Evolutionary conservation across 2,329 filamentous ascomycete genomes (phyloP).

Genomic region (Alternaria rosae): DNA sequence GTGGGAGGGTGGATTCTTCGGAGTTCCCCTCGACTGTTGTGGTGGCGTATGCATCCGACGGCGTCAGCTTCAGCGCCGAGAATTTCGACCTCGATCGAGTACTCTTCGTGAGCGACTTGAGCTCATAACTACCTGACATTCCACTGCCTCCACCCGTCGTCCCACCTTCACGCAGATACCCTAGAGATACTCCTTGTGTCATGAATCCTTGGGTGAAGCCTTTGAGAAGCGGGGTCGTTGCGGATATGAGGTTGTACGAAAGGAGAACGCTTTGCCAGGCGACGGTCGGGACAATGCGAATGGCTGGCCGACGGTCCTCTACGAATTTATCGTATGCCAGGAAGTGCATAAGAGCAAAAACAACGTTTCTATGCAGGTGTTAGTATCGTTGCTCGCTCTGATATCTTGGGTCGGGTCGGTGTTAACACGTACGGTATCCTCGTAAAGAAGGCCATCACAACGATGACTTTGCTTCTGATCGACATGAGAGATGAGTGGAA

Average conservation of each 20-base stretch:
- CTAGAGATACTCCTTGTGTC: conserved; percentile 6
- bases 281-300: conserved; percentile 7
- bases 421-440: conserved; percentile 7
- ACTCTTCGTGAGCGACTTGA: background rate
- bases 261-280: conserved; percentile 11
- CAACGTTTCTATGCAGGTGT: conserved; percentile 1
- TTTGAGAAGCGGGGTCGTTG: conserved; percentile 10
- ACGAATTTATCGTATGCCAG: conserved; percentile 2
- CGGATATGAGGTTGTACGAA: conserved; percentile 11
- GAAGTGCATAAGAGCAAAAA: conserved; percentile 5
- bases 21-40: background rate
- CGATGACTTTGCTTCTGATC: background rate
- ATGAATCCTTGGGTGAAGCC: conserved; percentile 6
- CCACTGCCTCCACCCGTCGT: background rate
- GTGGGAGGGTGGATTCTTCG: background rate
- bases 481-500: conserved; percentile 4
- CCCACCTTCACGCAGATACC: background rate
- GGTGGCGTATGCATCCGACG: background rate
- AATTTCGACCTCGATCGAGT: background rate
- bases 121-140: background rate
- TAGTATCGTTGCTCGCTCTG: background rate
- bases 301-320: background rate
- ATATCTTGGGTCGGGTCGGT: background rate
- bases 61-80: background rate
- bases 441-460: conserved; percentile 13